These are phyloP conservation scores for Wickerhamia fluorescens DNA, from an alignment of 805 yeast species.

Conservation along the genomic window DNA sequence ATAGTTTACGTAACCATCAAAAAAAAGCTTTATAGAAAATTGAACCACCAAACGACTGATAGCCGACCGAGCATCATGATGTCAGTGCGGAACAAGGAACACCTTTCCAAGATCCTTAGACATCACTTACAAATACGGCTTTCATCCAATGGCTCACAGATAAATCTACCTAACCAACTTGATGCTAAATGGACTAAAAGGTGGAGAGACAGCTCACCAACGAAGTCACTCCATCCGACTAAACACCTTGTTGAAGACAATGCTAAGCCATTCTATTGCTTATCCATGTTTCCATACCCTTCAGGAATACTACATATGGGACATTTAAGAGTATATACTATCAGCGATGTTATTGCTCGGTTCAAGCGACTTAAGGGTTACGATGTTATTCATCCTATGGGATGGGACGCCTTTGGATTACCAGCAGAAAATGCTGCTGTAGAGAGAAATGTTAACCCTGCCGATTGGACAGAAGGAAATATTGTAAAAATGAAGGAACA, in stretches of 20 bases:
- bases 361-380: slow-evolving; percentile 71
- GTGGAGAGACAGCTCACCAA: slow-evolving; percentile 37
- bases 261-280: slow-evolving; percentile 45
- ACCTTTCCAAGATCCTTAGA: not conserved
- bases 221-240: slow-evolving; percentile 31
- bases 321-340: slow-evolving; percentile 87
- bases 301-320: slow-evolving; percentile 93
- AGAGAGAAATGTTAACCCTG: slow-evolving; percentile 73
- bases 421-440: slow-evolving; percentile 99
- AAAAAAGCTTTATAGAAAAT: too few species aligned
- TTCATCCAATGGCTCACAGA: not conserved
- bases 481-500: slow-evolving; percentile 84
- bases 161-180: slow-evolving; percentile 15
- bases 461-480: slow-evolving; percentile 74
- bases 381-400: slow-evolving; percentile 91
- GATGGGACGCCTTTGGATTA: slow-evolving; percentile 98
- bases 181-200: slow-evolving; percentile 48
- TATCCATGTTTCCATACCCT: slow-evolving; percentile 95
- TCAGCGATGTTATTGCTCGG: slow-evolving; percentile 77
- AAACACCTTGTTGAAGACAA: slow-evolving; percentile 10
- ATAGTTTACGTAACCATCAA: too few species aligned
- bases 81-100: too few species aligned
- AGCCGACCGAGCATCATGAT: too few species aligned
- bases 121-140: slow-evolving; percentile 1
- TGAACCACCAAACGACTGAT: too few species aligned